phyloP scores from a whole-genome alignment of 306 rosid genomes.

The Castanea mollissima region DNA sequence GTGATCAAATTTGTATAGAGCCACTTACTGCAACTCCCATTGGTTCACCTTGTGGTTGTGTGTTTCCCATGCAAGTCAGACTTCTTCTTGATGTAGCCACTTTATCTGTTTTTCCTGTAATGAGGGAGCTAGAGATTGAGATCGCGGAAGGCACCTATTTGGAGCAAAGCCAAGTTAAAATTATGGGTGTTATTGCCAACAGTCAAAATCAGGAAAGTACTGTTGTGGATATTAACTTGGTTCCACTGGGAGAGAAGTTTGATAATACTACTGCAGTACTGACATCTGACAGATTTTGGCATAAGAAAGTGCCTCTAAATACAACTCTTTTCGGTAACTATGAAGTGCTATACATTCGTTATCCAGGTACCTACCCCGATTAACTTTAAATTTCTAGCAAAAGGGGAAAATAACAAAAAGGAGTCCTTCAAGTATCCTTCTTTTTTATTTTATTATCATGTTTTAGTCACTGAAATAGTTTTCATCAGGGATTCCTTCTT shows the following conservation, averaged over 20 bases:
- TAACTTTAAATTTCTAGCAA: not conserved
- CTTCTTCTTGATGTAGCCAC: conserved; percentile 78
- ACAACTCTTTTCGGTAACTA: conserved; percentile 70
- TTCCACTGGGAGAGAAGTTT: conserved; percentile 87
- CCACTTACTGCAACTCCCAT: conserved; percentile 80
- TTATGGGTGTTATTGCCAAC: conserved; percentile 93
- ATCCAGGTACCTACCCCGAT: conserved; percentile 68
- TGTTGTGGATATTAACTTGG: conserved; percentile 75
- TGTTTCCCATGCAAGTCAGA: conserved; percentile 84
- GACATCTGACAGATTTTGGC: conserved; percentile 64
- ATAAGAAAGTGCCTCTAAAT: conserved; percentile 73
- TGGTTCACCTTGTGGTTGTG: conserved; percentile 98
- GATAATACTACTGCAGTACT: conserved; percentile 76
- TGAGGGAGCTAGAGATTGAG: conserved; percentile 81
- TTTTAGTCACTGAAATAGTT: conserved; percentile 37
- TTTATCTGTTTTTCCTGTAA: conserved; percentile 66
- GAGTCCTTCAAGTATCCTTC: conserved; percentile 3
- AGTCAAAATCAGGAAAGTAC: conserved; percentile 71
- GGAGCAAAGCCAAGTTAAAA: conserved; percentile 89
- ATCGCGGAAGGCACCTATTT: conserved; percentile 82
- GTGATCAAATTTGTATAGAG: conserved; percentile 75
- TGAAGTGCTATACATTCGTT: conserved; percentile 52
- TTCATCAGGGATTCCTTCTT: conserved; percentile 71
- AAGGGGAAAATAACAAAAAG: not conserved
- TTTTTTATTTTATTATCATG: conserved; percentile 16